Conservation (phyloP, 768 basidiomycete species). For the Mycena filopes region DNA sequence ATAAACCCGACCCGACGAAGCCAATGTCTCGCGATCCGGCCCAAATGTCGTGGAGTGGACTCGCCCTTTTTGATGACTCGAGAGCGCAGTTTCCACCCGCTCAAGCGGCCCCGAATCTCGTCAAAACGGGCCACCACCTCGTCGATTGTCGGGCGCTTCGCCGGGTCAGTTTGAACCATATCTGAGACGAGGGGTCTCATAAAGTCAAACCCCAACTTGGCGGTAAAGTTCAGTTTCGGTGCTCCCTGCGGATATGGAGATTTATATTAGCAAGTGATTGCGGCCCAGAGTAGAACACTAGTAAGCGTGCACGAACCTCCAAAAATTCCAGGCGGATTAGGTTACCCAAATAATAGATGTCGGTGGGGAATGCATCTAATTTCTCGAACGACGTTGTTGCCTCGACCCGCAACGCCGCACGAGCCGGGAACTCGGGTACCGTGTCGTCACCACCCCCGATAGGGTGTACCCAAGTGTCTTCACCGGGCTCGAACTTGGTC, state of each 20-base stretch:
- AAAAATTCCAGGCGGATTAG: background rate
- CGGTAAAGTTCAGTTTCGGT: too few species aligned
- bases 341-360: background rate
- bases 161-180: slow-evolving; percentile 21
- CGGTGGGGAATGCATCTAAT: background rate
- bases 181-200: background rate
- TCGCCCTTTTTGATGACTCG: background rate
- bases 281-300: too few species aligned
- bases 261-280: too few species aligned
- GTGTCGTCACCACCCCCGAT: too few species aligned
- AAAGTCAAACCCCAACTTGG: background rate
- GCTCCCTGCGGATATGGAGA: background rate
- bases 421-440: too few species aligned
- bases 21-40: too few species aligned
- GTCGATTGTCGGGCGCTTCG: slow-evolving; percentile 33
- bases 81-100: slow-evolving; percentile 20
- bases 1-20: too few species aligned
- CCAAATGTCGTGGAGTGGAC: too few species aligned
- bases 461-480: too few species aligned
- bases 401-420: too few species aligned
- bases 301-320: background rate
- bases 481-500: too few species aligned
- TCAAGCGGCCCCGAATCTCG: background rate
- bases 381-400: too few species aligned
- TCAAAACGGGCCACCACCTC: slow-evolving; percentile 40